A percentile compares a stretch with the other conserved stretches of the same genome.
phyloP scores from a whole-genome alignment of 2,329 filamentous ascomycete genomes.

The Paramyrothecium roridum region DNA sequence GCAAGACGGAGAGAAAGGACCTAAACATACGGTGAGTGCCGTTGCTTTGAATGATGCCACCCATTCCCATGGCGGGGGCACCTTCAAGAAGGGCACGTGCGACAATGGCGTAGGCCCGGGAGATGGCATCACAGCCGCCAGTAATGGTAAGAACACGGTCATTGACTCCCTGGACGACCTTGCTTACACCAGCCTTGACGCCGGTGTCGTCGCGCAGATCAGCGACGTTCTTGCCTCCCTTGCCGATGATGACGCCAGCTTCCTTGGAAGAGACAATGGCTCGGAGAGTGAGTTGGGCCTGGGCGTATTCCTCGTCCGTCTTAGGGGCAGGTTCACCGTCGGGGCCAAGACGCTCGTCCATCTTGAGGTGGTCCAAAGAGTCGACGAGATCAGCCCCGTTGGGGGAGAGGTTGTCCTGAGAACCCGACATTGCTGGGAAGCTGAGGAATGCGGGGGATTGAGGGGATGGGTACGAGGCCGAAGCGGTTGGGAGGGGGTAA shows the following conservation, averaged over 20 bases:
- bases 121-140: slow-evolving; percentile 81
- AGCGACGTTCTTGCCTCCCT: slow-evolving; percentile 96
- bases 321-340: slow-evolving; percentile 80
- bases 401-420: slow-evolving; percentile 54
- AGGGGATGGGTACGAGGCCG: slow-evolving; percentile 7
- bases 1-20: neutral
- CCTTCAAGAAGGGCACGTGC: slow-evolving; percentile 89
- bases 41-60: slow-evolving; percentile 79
- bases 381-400: slow-evolving; percentile 62
- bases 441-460: slow-evolving; percentile 12
- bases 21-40: slow-evolving; percentile 79
- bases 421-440: slow-evolving; percentile 53
- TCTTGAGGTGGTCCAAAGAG: slow-evolving; percentile 61
- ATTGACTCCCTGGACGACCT: slow-evolving; percentile 95
- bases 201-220: slow-evolving; percentile 96
- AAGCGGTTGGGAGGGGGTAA: neutral
- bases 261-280: slow-evolving; percentile 99
- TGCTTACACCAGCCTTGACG: slow-evolving; percentile 96
- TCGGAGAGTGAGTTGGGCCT: slow-evolving; percentile 87
- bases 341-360: slow-evolving; percentile 64
- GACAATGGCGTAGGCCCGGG: slow-evolving; percentile 90
- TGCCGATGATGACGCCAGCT: slow-evolving; percentile 98
- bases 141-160: slow-evolving; percentile 96
- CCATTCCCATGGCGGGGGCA: slow-evolving; percentile 94
- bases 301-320: slow-evolving; percentile 95